A percentile compares a stretch with the other conserved stretches of the same genome.
These are phyloP conservation scores for Lipomyces spencermartinsiae DNA, from an alignment of 805 yeast genomes.

Conservation along the genomic window DNA sequence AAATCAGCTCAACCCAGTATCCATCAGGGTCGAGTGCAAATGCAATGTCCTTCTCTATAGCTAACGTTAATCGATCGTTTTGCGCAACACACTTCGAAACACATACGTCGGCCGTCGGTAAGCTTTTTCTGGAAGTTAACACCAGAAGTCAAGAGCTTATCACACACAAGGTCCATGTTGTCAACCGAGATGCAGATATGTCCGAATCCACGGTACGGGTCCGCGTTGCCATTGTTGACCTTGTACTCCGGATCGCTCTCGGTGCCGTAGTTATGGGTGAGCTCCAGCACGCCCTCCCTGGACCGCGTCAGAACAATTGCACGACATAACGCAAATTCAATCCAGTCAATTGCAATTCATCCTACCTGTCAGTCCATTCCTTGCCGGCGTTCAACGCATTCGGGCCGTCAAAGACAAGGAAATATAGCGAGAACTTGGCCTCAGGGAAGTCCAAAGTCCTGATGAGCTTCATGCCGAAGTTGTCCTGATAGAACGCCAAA, in stretches of 20 bases:
- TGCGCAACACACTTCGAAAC: neutral
- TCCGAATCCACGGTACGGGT: conserved; percentile 89
- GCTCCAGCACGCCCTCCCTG: conserved; percentile 76
- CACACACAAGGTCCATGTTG: conserved; percentile 69
- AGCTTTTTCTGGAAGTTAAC: conserved; percentile 83
- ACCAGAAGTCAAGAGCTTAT: conserved; percentile 60
- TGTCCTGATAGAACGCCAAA: conserved; percentile 71
- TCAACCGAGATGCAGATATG: conserved; percentile 90
- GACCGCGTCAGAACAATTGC: neutral
- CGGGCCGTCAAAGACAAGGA: conserved; percentile 63
- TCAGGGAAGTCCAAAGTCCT: conserved; percentile 59
- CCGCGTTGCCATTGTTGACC: conserved; percentile 81
- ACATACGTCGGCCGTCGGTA: conserved; percentile 86
- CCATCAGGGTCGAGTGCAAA: conserved; percentile 95
- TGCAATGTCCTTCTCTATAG: conserved; percentile 65
- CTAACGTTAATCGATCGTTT: neutral
- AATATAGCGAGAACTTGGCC: conserved; percentile 68
- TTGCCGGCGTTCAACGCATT: conserved; percentile 50
- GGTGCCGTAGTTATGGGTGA: conserved; percentile 80
- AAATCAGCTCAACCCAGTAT: conserved; percentile 93
- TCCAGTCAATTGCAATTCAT: neutral
- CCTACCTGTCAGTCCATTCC: conserved; percentile 49
- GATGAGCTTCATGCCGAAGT: conserved; percentile 75
- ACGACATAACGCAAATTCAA: neutral
- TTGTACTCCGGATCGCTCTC: conserved; percentile 62